Base-by-base conservation (phyloP, 2,329 filamentous ascomycete species). In the Orbilia oligospora region DNA sequence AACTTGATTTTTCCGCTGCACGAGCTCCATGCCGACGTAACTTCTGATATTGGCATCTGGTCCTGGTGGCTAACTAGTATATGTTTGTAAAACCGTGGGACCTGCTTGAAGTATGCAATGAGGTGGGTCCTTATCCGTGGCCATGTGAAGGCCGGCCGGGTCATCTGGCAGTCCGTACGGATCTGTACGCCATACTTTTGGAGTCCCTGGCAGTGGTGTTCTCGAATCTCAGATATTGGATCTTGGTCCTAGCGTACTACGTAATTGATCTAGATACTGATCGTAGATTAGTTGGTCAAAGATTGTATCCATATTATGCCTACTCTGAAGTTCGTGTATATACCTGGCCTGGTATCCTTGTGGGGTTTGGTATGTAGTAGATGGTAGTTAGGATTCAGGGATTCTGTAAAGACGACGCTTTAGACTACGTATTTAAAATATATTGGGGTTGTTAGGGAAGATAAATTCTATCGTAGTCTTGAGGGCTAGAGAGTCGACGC, bases 31-130 rank as follows among this genome's bases (percentile, higher is more conserved):
- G 20, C 38, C 53, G n/a, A 58, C 53, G 33, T 58, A 58, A 22
- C 53, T 58, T 30, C 53, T 58, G 53, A 58, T 58, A 58, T 41
- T 30, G 53, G 53, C 53, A 58, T 58, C 53, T 58, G 53, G 53
- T 8, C 53, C 33, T 9, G 53, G 30, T 38, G 53, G 30, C 36
- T 38, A 20, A n/a, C n/a, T n/a, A n/a, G n/a, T 44, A 46, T 46
- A 46, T 46, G 44, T 18, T 18, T 18, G 44, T 41, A 38, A 58
- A 58, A 58, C 53, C 53, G 53, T 58, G 53, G 53, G 53, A 58
- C 53, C 53, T 58, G 53, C 53, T 58, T 58, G 53, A 58, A 58
- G 30, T 30, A 58, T 58, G 53, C 53, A 30, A 30, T 22, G 30
- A 33, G 30, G 53, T 58, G 53, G 53, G 53, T 58, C 44, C 33